Conservation (phyloP, 257 asterid genomes). For the Lycium barbarum region DNA sequence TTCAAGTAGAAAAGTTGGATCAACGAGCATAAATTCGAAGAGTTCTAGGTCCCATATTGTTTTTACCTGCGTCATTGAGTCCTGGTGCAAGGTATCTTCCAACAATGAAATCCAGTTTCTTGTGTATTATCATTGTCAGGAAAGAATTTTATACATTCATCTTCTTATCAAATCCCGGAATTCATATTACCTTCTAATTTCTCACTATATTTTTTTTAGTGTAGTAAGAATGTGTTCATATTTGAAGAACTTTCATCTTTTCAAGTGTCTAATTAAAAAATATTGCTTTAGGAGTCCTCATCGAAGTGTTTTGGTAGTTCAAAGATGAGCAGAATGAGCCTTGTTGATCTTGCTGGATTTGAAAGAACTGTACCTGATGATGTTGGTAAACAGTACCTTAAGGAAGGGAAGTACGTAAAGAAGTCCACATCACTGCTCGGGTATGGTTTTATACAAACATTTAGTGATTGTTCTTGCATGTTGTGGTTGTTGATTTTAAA, state of each 20-base stretch:
- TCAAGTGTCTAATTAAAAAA: neutral
- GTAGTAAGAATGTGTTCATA: neutral
- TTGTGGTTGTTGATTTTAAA: slow-evolving; percentile 17
- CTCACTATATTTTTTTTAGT: neutral
- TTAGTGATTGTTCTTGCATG: slow-evolving; percentile 4
- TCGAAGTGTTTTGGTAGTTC: slow-evolving; percentile 94
- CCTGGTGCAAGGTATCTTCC: slow-evolving; percentile 90
- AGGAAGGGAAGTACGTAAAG: slow-evolving; percentile 85
- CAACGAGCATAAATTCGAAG: slow-evolving; percentile 87
- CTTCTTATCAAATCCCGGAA: neutral
- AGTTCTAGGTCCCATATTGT: slow-evolving; percentile 96
- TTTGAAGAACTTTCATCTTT: neutral
- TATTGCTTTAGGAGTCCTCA: slow-evolving; percentile 71
- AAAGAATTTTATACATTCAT: neutral
- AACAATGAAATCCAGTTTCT: neutral
- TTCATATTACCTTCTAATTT: neutral
- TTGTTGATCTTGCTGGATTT: slow-evolving; percentile 92
- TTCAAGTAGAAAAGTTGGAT: slow-evolving; percentile 85
- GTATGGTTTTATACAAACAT: slow-evolving; percentile 49
- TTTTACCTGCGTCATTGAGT: slow-evolving; percentile 85
- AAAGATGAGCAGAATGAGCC: slow-evolving; percentile 85
- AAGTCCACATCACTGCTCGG: slow-evolving; percentile 92
- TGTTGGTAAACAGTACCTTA: slow-evolving; percentile 67
- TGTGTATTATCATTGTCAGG: slow-evolving; percentile 5
- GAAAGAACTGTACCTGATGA: slow-evolving; percentile 73